Percentiles rank a stretch among this genome's conserved stretches.
These are phyloP conservation scores for Xylaria scruposa DNA, from an alignment of 495 filamentous ascomycete species.

Conservation along the genomic window DNA sequence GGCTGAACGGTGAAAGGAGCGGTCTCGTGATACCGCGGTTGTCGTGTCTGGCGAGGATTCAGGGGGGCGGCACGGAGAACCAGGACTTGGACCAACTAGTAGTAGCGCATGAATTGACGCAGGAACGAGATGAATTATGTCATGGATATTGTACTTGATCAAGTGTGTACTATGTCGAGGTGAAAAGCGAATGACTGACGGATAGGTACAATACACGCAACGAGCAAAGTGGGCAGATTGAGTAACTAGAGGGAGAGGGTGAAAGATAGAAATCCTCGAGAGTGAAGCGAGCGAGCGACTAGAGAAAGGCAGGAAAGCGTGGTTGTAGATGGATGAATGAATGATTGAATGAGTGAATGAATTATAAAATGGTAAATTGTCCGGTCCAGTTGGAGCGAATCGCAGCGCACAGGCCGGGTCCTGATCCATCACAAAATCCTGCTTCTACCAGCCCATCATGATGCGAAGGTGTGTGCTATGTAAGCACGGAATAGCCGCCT, in stretches of 20 bases:
- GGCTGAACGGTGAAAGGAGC: neutral
- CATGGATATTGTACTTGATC: neutral
- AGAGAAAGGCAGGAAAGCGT: neutral
- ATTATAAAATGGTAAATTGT: neutral
- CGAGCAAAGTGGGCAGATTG: neutral
- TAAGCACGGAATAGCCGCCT: conserved; percentile 20
- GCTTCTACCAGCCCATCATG: conserved; percentile 9
- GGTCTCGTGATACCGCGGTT: neutral
- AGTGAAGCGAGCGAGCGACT: neutral
- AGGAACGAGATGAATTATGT: conserved; percentile 13
- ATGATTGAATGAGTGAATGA: no score
- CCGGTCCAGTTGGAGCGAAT: neutral
- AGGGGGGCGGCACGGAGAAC: conserved; percentile 3
- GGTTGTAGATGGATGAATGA: neutral
- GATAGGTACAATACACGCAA: conserved; percentile 10
- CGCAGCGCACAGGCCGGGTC: neutral
- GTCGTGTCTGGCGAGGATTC: neutral
- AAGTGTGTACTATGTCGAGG: neutral
- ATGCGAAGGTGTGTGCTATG: conserved; percentile 1
- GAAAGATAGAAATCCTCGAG: neutral
- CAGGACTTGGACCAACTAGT: neutral
- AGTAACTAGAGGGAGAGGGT: neutral
- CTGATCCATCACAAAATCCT: conserved; percentile 1
- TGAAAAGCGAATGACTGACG: conserved; percentile 14
- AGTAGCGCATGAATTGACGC: conserved; percentile 13